Evolutionary conservation across 2,329 filamentous ascomycete genomes (phyloP).

Genomic region (Microdochium trichocladiopsis): DNA sequence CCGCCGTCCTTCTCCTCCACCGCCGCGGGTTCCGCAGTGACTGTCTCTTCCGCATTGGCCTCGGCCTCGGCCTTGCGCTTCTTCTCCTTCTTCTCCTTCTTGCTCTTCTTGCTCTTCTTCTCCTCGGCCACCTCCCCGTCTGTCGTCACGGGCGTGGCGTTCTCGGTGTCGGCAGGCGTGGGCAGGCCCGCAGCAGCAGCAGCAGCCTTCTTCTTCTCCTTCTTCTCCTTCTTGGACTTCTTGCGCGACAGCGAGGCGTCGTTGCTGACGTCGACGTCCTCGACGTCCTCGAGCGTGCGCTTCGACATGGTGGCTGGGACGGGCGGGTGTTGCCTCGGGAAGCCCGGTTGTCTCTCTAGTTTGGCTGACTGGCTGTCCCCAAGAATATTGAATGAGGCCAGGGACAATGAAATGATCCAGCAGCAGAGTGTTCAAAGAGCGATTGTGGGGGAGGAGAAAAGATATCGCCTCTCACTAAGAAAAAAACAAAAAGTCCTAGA

Average conservation of each 20-base stretch:
- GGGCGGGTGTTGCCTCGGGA: neutral
- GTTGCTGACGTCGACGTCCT: conserved; percentile 14
- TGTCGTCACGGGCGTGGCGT: conserved; percentile 2
- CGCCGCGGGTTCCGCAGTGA: conserved; percentile 10
- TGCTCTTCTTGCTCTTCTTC: conserved; percentile 23
- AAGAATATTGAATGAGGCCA: too few species aligned
- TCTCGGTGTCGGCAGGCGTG: conserved; percentile 8
- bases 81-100: conserved; percentile 21
- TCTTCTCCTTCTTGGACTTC: conserved; percentile 31
- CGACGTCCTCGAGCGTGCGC: conserved; percentile 19
- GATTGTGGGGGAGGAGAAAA: neutral
- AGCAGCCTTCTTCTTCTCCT: conserved; percentile 18
- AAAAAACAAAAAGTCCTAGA: too few species aligned
- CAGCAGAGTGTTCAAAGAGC: too few species aligned
- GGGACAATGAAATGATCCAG: neutral
- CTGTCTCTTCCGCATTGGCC: conserved; percentile 10
- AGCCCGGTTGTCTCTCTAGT: too few species aligned
- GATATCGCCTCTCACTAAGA: too few species aligned
- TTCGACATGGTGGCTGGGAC: conserved; percentile 26
- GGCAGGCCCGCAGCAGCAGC: conserved; percentile 9
- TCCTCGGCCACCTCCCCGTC: conserved; percentile 2
- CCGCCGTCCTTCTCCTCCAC: conserved; percentile 19
- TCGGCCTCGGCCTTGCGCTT: conserved; percentile 11
- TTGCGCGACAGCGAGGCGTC: conserved; percentile 19
- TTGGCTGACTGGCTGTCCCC: too few species aligned